Evolutionary conservation across 2,329 filamentous ascomycete species (phyloP).

Genomic region (Fonsecaea nubica): DNA sequence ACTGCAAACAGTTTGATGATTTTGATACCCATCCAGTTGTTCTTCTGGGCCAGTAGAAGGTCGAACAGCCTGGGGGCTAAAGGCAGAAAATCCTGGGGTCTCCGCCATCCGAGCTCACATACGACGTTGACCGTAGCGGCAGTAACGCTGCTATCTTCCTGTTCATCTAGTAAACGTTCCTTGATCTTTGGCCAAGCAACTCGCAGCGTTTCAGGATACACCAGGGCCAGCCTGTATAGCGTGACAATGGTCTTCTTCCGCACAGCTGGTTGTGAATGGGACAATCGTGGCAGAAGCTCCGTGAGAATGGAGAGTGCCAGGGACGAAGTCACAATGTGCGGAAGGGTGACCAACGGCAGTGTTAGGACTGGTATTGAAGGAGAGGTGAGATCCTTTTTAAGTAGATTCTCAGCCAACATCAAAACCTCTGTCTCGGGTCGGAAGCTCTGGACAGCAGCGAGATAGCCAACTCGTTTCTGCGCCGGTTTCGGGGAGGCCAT

Average conservation of each 20-base stretch:
- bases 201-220: slow-evolving; percentile 93
- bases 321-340: slow-evolving; percentile 90
- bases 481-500: slow-evolving; percentile 96
- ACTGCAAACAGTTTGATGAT: slow-evolving; percentile 99
- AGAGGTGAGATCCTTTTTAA: slow-evolving; percentile 82
- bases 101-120: slow-evolving; percentile 91
- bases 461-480: slow-evolving; percentile 93
- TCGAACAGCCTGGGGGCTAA: slow-evolving; percentile 91
- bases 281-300: slow-evolving; percentile 84
- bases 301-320: slow-evolving; percentile 87
- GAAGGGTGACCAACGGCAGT: slow-evolving; percentile 86
- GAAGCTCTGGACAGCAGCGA: slow-evolving; percentile 95
- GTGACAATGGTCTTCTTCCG: slow-evolving; percentile 97
- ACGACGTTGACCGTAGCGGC: slow-evolving; percentile 96
- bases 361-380: slow-evolving; percentile 76
- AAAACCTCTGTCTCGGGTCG: slow-evolving; percentile 93
- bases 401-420: slow-evolving; percentile 93
- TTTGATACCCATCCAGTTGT: slow-evolving; percentile 99
- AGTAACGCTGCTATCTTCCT: slow-evolving; percentile 90
- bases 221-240: slow-evolving; percentile 87
- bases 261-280: slow-evolving; percentile 82
- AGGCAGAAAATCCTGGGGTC: slow-evolving; percentile 91
- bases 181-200: slow-evolving; percentile 98
- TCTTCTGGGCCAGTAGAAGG: slow-evolving; percentile 85
- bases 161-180: slow-evolving; percentile 85